Evolutionary conservation across 805 yeast genomes (phyloP), one percentile per base, ranked within the genome.

Genomic region (Millerozyma acaciae): DNA sequence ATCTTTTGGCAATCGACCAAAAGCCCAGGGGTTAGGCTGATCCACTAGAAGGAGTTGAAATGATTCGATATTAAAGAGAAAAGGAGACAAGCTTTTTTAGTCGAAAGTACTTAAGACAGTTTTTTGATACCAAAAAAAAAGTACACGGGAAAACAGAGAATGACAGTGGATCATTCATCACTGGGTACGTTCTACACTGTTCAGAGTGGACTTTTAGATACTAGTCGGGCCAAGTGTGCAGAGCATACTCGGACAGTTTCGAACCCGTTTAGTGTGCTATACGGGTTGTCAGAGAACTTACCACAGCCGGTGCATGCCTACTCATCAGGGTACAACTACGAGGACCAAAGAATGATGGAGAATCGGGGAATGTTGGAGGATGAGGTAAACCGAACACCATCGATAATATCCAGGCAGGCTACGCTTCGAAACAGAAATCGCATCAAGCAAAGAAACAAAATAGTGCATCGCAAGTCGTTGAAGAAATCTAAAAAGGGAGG

Each of bases 381-480:
- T n/a, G n/a, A n/a, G n/a, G n/a, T n/a, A n/a, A n/a, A n/a, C n/a
- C n/a, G n/a, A n/a, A n/a, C 56, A 0, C 57, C 57, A 2, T 59
- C 65, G 4, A 37, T 61, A 2, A 40, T 57, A 4, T 63, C 70
- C 2, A 35, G 44, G 6, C 28, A 43, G n/a, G 64, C 65, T 8
- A 44, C 62, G 2, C 25, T 64, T 2, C 42, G 64, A 24, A 51
- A 59, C 37, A 42, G 66, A 23, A 53, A 55, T 33, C 45, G 45
- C 9, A 55, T 62, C 2, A 48, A 50, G 27, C 44, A 43, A 14
- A 41, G 70, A 25, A 57, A 51, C 40, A 55, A 46, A 37, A 56
- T 55, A 44, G 44, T 51, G 4, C 40, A 44, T 17, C 52, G 48
- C 27, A 34, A 25, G 7, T 43, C 41, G 13, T 6, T 43, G 8